These are phyloP conservation scores for Podaxis carcinomalis DNA, from an alignment of 768 basidiomycete genomes.

Conservation along the genomic window DNA sequence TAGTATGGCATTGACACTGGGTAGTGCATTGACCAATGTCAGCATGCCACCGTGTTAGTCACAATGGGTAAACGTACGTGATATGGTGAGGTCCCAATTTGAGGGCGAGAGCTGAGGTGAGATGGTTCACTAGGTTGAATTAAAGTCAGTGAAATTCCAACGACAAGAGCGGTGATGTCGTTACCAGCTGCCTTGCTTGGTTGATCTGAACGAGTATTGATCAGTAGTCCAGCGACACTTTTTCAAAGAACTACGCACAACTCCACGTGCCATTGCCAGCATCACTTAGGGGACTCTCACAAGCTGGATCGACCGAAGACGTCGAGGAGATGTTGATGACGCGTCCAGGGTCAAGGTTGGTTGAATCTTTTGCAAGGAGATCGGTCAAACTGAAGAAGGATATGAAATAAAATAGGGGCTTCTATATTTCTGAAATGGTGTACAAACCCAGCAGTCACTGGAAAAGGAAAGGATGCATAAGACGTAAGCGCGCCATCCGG, in stretches of 20 bases:
- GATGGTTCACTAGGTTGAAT: constrained; percentile 60
- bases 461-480: not conserved
- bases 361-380: constrained; percentile 62
- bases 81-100: constrained; percentile 57
- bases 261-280: constrained; percentile 70
- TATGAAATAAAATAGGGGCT: not conserved
- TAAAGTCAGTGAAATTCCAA: not conserved
- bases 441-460: constrained; percentile 48
- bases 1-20: constrained; percentile 78
- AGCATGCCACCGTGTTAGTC: not conserved
- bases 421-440: not conserved
- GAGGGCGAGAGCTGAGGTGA: constrained; percentile 67
- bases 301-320: constrained; percentile 48
- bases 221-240: not conserved
- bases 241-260: constrained; percentile 44
- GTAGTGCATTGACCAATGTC: not conserved
- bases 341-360: constrained; percentile 59
- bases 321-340: constrained; percentile 84
- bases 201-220: constrained; percentile 44
- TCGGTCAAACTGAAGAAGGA: constrained; percentile 41
- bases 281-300: constrained; percentile 47
- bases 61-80: constrained; percentile 47
- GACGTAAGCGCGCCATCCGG: not conserved
- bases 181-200: constrained; percentile 79
- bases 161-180: not conserved